Evolutionary conservation across 345 rosid species (phyloP).

Genomic region (Dovyalis caffra): DNA sequence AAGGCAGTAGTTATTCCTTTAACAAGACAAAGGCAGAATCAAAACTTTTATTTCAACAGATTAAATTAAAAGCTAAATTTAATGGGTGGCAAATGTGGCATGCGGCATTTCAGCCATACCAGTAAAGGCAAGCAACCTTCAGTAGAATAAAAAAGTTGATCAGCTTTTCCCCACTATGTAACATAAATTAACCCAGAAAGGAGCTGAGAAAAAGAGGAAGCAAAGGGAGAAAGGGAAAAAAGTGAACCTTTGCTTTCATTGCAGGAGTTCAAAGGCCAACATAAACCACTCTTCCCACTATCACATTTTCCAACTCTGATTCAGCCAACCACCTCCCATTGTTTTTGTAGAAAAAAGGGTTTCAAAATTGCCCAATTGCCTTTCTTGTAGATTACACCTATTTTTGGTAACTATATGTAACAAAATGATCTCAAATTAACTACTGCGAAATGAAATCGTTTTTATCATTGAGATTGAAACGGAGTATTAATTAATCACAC

Average conservation of each 20-base stretch:
- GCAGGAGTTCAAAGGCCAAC: conserved; percentile 5
- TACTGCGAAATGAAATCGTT: too few species aligned
- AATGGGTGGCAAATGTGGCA: conserved; percentile 4
- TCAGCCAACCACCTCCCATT: conserved; percentile 11
- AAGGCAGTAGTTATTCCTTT: background rate
- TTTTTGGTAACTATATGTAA: background rate
- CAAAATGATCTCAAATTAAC: too few species aligned
- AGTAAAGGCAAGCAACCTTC: background rate
- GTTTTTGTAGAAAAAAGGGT: background rate
- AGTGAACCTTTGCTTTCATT: conserved; percentile 14
- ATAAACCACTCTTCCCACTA: background rate
- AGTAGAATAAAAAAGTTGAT: background rate
- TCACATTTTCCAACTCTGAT: conserved; percentile 14
- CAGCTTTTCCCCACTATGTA: conserved; percentile 14
- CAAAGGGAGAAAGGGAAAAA: background rate
- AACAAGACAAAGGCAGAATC: background rate
- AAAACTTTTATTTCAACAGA: background rate
- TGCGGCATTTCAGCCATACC: background rate
- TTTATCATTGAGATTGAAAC: too few species aligned
- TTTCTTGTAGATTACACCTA: background rate
- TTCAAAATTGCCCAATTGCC: background rate
- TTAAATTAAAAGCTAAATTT: background rate
- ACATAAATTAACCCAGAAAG: conserved; percentile 2
- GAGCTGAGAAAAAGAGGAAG: background rate
- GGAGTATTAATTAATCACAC: too few species aligned